Evolutionary conservation across 345 rosid species (phyloP).

Genomic region (Populus alba): DNA sequence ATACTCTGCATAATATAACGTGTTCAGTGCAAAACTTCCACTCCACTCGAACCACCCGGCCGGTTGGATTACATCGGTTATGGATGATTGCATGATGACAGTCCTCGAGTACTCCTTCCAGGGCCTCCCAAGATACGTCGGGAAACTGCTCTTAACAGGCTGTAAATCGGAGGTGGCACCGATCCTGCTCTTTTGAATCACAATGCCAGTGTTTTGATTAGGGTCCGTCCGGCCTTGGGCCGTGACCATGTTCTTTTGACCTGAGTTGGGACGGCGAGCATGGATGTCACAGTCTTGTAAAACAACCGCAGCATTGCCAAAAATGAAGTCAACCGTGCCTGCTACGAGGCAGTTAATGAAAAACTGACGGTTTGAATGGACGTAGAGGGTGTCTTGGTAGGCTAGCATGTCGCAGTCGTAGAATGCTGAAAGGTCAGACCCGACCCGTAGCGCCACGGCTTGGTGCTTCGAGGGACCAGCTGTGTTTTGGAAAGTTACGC

Average conservation of each 20-base stretch:
- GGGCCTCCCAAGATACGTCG: slow-evolving; percentile 82
- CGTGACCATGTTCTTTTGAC: slow-evolving; percentile 94
- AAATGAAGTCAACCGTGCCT: slow-evolving; percentile 88
- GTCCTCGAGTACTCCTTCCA: slow-evolving; percentile 93
- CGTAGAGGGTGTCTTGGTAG: slow-evolving; percentile 77
- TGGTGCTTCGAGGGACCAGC: slow-evolving; percentile 81
- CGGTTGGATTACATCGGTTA: slow-evolving; percentile 57
- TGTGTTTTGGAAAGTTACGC: slow-evolving; percentile 73
- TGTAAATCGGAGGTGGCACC: slow-evolving; percentile 70
- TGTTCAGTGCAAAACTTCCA: slow-evolving; percentile 60
- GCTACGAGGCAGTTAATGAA: slow-evolving; percentile 56
- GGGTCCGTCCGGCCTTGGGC: slow-evolving; percentile 89
- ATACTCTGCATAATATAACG: slow-evolving; percentile 71
- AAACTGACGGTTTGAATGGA: slow-evolving; percentile 69
- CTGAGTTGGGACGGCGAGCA: slow-evolving; percentile 72
- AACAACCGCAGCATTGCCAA: slow-evolving; percentile 62
- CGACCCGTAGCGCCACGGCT: slow-evolving; percentile 75
- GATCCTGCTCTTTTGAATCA: slow-evolving; percentile 76
- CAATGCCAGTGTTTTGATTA: slow-evolving; percentile 91
- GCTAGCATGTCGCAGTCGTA: slow-evolving; percentile 74
- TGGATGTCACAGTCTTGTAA: slow-evolving; percentile 83
- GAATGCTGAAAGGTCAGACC: slow-evolving; percentile 74
- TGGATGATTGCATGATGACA: slow-evolving; percentile 69
- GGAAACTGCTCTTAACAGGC: slow-evolving; percentile 48
- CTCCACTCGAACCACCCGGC: slow-evolving; percentile 85